Base-by-base conservation (phyloP, 176 grass and related monocot genomes). In the Tuctoria greenei region DNA sequence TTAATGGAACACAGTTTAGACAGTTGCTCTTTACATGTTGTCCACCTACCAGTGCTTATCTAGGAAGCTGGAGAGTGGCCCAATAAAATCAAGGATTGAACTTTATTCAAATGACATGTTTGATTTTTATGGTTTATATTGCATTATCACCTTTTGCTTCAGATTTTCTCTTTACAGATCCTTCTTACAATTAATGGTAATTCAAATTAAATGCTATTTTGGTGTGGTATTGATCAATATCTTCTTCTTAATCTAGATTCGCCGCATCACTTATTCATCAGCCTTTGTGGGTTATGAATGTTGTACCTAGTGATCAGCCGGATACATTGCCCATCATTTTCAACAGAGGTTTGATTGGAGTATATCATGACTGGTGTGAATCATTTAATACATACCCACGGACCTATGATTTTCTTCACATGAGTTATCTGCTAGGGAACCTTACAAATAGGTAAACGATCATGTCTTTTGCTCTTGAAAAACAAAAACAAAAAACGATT, bases 301-400 rank as follows among this genome's bases (percentile, higher is more conserved):
- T 90, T 35, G 89, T 98, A 65, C 95, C 88, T 66, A 25, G 86
- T 67, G 50, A 80, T 71, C 72, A 77, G 55, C 74, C 76, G 41
- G 89, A 98, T 84, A 94, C 91, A 38, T 81, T 98, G 72, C 79
- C 83, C 9, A 72, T 90, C 66, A 89, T 98, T 76, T 98, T 91
- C 57, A 87, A 90, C 63, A 86, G 95, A 94, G 95, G 95, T 57
- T 81, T 98, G 80, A 88, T 98, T 88, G 95, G 95, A 39, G 72
- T 86, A 74, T 94, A 98, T 86, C 91, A 92, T 82, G 91, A 98
- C 64, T 98, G 91, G 95, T 98, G 91, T 84, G 95, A 98, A 79
- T 81, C 89, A 49, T 94, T 98, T 66, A 90, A 94, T 67, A 94
- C 95, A 64, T 98, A 98, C 75, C 91, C 91, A 69, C 86, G 95